Base-by-base conservation (phyloP, 495 filamentous ascomycete species). In the Annulohypoxylon nitens region DNA sequence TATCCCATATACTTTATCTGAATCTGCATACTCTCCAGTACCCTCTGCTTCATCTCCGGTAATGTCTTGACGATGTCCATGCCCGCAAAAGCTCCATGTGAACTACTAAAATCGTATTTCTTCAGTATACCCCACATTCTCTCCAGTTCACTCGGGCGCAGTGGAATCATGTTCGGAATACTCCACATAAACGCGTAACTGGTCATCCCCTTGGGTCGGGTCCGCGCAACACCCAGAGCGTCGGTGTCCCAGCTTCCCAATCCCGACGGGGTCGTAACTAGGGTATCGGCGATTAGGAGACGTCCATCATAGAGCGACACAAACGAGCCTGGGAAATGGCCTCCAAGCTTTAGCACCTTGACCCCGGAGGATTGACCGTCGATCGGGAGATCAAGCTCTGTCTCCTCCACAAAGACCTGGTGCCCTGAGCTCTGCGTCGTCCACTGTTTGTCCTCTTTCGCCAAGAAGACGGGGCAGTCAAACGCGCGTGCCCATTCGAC, bases 161-260 rank as follows among this genome's bases (percentile, higher is more conserved):
- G 85, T 0, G 92, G 92, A 18, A 94, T 93, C 87, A 91, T 90
- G 77, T 95, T 94, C 3, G 92, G 92, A 74, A 91, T 90, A 18
- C 88, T 91, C 89, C 90, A 94, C 89, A 92, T 90, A 80, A 95
- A 94, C 3, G 88, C 77, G 78, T 87, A 95, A 43, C 84, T 87
- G 7, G 86, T 90, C 63, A 89, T 87, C 0, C 87, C 89, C 5
- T 79, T 66, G 3, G 84, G 86, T 23, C 90, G 82, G 12, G 83
- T 69, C 37, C 84, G 79, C 70, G 71, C 53, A 39, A 48, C 67
- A 2, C 80, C 79, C 11, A 78, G 60, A 0, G 80, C 76, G 59
- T 81, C 79, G 14, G 75, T 62, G 5, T 70, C 69, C 82, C 81
- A 84, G 70, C 81, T 83, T 0, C 78, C 79, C 2, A 83, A 30